A percentile compares a stretch with the other conserved stretches of the same genome.
phyloP scores from a whole-genome alignment of 2,329 filamentous ascomycete genomes.

The Cladosporium sp. region DNA sequence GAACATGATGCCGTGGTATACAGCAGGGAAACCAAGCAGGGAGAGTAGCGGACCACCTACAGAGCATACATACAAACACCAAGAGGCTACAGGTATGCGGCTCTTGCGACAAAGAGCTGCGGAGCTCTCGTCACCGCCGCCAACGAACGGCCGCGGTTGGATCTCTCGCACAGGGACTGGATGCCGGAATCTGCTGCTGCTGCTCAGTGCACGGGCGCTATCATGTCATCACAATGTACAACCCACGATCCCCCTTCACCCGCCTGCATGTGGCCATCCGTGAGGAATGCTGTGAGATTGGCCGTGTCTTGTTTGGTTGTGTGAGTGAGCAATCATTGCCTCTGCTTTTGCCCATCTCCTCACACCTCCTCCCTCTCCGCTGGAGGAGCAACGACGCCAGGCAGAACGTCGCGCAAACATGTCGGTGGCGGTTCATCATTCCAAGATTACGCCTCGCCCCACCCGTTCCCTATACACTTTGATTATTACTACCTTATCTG shows the following conservation, averaged over 20 bases:
- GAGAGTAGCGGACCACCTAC: background rate
- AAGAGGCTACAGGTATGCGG: background rate
- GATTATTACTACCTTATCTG: constrained; percentile 9
- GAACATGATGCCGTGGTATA: background rate
- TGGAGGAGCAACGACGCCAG: background rate
- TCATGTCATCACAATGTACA: constrained; percentile 17
- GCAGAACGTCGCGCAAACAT: constrained; percentile 7
- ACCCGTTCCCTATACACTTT: constrained; percentile 9
- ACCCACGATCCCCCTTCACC: background rate
- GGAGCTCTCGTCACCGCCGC: constrained; percentile 10
- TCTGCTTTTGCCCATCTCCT: background rate
- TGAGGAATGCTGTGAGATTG: background rate
- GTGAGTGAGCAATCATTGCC: background rate
- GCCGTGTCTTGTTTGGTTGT: background rate
- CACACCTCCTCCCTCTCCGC: background rate
- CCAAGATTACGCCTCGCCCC: constrained; percentile 11
- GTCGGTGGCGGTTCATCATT: background rate
- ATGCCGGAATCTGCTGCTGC: constrained; percentile 7
- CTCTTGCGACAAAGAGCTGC: constrained; percentile 13
- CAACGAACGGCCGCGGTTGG: constrained; percentile 4
- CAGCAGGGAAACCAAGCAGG: background rate
- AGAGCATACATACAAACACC: background rate
- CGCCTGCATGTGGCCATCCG: constrained; percentile 3
- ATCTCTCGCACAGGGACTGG: constrained; percentile 2
- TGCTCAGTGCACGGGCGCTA: constrained; percentile 1